Evolutionary conservation across 306 rosid species (phyloP).

Genomic region (Albizia julibrissin): DNA sequence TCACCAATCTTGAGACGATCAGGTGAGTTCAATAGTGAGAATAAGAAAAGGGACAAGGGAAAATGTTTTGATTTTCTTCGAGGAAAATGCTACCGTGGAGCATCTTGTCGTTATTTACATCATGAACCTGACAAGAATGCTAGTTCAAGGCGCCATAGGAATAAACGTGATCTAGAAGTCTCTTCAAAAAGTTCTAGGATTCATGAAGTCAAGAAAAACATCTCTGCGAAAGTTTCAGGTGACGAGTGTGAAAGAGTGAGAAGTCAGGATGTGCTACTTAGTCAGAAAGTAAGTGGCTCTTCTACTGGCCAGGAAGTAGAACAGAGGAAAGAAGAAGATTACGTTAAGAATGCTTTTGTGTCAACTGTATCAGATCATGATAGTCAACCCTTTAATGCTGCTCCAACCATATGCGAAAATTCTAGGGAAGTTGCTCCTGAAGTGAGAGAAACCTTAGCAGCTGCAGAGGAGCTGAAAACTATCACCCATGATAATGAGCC

Average conservation of each 20-base stretch:
- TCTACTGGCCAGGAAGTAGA: slow-evolving; percentile 40
- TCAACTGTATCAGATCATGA: slow-evolving; percentile 31
- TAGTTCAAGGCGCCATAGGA: slow-evolving; percentile 57
- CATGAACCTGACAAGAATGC: slow-evolving; percentile 61
- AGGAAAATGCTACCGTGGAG: slow-evolving; percentile 87
- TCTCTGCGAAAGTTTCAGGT: slow-evolving; percentile 42
- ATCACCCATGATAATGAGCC: slow-evolving; percentile 37
- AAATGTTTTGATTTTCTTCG: slow-evolving; percentile 72
- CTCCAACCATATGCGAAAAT: slow-evolving; percentile 39
- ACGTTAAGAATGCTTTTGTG: slow-evolving; percentile 28
- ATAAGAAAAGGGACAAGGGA: slow-evolving; percentile 60
- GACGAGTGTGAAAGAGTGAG: slow-evolving; percentile 45
- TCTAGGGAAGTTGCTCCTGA: slow-evolving; percentile 42
- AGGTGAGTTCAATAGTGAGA: slow-evolving; percentile 55
- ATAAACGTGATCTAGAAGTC: slow-evolving; percentile 55
- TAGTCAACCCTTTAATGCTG: slow-evolving; percentile 35
- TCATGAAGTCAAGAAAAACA: slow-evolving; percentile 39
- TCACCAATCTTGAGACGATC: slow-evolving; percentile 73
- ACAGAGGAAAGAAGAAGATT: slow-evolving; percentile 48
- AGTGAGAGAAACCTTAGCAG: slow-evolving; percentile 36
- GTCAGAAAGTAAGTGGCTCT: slow-evolving; percentile 31
- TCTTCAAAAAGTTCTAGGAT: slow-evolving; percentile 41
- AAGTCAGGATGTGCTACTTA: slow-evolving; percentile 44
- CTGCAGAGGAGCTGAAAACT: slow-evolving; percentile 37
- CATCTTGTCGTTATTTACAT: slow-evolving; percentile 76